Evolutionary conservation across 352 stramenopile genomes (phyloP).

Genomic region (Phytopythium cucurbitacearum): DNA sequence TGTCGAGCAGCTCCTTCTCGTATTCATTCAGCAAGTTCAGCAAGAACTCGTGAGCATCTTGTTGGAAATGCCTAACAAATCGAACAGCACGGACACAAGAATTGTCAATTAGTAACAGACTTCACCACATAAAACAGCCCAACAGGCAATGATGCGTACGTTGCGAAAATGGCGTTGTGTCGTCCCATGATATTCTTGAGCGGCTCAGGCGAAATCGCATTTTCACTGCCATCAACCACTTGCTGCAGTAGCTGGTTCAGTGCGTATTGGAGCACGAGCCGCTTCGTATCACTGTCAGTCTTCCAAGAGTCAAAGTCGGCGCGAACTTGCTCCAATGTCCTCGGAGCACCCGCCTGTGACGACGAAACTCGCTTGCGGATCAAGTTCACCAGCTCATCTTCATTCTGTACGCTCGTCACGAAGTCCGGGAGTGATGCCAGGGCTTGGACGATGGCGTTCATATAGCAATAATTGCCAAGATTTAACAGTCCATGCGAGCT

Average conservation of each 20-base stretch:
- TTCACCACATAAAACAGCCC: background rate
- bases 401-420: slow-evolving; percentile 33
- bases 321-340: slow-evolving; percentile 43
- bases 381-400: slow-evolving; percentile 52
- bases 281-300: slow-evolving; percentile 38
- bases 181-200: slow-evolving; percentile 78
- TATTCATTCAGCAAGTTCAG: slow-evolving; percentile 81
- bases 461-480: slow-evolving; percentile 91
- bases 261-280: slow-evolving; percentile 47
- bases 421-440: slow-evolving; percentile 73
- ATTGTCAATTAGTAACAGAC: slow-evolving; percentile 7
- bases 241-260: slow-evolving; percentile 55
- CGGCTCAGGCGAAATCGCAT: slow-evolving; percentile 68
- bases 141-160: slow-evolving; percentile 33
- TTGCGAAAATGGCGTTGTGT: slow-evolving; percentile 77
- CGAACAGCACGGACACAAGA: slow-evolving; percentile 5
- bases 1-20: slow-evolving; percentile 71
- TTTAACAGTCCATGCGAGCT: slow-evolving; percentile 91
- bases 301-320: slow-evolving; percentile 44
- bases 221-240: slow-evolving; percentile 59
- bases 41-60: slow-evolving; percentile 87
- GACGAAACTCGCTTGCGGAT: slow-evolving; percentile 41
- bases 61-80: slow-evolving; percentile 58
- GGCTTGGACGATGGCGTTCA: slow-evolving; percentile 93
- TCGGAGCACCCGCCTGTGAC: slow-evolving; percentile 8